A percentile compares a stretch with the other conserved stretches of the same genome.
Conservation (phyloP, 805 yeast genomes). For the Blastobotrys attinorum region DNA sequence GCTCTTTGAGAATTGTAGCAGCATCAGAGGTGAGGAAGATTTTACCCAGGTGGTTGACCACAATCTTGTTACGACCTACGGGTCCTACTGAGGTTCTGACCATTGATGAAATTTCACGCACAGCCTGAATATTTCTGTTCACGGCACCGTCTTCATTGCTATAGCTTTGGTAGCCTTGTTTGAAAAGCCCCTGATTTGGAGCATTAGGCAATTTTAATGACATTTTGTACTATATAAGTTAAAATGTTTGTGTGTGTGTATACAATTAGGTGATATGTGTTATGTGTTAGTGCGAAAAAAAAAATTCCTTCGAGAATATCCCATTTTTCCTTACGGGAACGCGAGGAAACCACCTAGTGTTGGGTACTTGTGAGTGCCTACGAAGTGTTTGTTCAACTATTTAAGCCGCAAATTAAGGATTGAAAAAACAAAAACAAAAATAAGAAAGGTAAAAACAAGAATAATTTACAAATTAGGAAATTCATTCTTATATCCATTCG, state of each 20-base stretch:
- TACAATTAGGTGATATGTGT: too few species aligned
- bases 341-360: background rate
- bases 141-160: slow-evolving; percentile 92
- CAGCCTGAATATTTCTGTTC: slow-evolving; percentile 85
- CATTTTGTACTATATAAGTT: slow-evolving; percentile 37
- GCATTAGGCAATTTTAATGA: slow-evolving; percentile 86
- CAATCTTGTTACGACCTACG: slow-evolving; percentile 92
- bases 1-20: slow-evolving; percentile 91
- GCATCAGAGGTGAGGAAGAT: slow-evolving; percentile 93
- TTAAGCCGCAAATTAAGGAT: too few species aligned
- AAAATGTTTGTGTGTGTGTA: too few species aligned
- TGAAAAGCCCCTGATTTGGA: slow-evolving; percentile 88
- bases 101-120: slow-evolving; percentile 85
- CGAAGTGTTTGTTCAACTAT: too few species aligned
- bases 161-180: slow-evolving; percentile 87
- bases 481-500: too few species aligned
- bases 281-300: too few species aligned
- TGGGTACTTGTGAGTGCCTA: too few species aligned
- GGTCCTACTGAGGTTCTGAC: slow-evolving; percentile 96
- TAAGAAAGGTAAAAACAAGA: too few species aligned
- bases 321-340: background rate
- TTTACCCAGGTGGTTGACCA: slow-evolving; percentile 80
- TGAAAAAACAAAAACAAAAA: too few species aligned
- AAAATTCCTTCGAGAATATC: background rate
- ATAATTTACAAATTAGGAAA: too few species aligned